Evolutionary conservation across 352 stramenopile species (phyloP).

Genomic region (Phytophthora nicotianae): DNA sequence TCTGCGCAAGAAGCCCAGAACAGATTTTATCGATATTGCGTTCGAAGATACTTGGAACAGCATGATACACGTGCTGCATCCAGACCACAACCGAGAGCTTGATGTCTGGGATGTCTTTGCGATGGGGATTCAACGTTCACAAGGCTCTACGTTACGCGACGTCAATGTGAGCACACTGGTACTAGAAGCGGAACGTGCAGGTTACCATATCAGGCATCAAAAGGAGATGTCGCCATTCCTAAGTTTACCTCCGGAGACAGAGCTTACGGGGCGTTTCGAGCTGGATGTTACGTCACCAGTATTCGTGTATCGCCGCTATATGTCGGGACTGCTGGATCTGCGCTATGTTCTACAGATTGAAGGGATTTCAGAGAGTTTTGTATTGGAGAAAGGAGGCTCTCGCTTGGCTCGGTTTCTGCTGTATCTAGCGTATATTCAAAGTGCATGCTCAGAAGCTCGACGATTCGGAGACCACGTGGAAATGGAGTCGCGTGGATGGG

Average conservation of each 20-base stretch:
- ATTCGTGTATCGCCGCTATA: slow-evolving; percentile 95
- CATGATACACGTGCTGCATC: slow-evolving; percentile 47
- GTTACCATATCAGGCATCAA: slow-evolving; percentile 45
- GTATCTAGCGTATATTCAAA: slow-evolving; percentile 80
- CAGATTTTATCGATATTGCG: slow-evolving; percentile 45
- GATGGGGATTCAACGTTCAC: slow-evolving; percentile 57
- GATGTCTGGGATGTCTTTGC: slow-evolving; percentile 76
- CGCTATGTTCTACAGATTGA: slow-evolving; percentile 98
- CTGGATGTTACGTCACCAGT: slow-evolving; percentile 90
- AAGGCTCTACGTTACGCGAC: slow-evolving; percentile 45
- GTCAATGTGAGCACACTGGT: slow-evolving; percentile 55
- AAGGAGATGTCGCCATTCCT: slow-evolving; percentile 54
- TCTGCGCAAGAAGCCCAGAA: slow-evolving; percentile 60
- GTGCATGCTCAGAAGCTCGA: slow-evolving; percentile 64
- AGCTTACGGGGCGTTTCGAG: slow-evolving; percentile 64
- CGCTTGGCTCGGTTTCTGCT: slow-evolving; percentile 68
- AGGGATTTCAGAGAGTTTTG: slow-evolving; percentile 93
- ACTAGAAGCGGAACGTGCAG: slow-evolving; percentile 46
- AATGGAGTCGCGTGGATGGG: slow-evolving; percentile 79
- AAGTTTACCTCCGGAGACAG: slow-evolving; percentile 54
- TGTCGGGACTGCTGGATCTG: slow-evolving; percentile 96
- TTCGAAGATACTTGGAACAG: slow-evolving; percentile 57
- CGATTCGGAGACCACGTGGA: slow-evolving; percentile 77
- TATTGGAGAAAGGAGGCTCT: slow-evolving; percentile 67
- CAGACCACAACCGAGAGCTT: slow-evolving; percentile 37